A percentile compares a stretch with the other conserved stretches of the same genome.
These are phyloP conservation scores for Hyaloscypha hepaticicola DNA, from an alignment of 495 filamentous ascomycete genomes.

Conservation along the genomic window DNA sequence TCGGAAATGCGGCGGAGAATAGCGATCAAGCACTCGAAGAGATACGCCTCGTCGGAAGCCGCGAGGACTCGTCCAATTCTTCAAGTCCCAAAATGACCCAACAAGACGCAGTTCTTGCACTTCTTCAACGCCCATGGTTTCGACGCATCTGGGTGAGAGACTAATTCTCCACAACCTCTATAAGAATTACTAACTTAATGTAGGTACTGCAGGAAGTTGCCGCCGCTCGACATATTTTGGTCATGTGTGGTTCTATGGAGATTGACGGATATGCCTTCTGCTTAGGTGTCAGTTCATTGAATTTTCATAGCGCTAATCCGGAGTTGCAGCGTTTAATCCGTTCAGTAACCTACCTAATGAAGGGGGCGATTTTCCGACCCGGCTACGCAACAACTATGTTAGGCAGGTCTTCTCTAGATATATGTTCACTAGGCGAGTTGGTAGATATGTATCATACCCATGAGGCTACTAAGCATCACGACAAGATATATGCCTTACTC, in stretches of 20 bases:
- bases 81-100: slow-evolving; percentile 12
- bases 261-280: slow-evolving; percentile 32
- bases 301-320: slow-evolving; percentile 14
- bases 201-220: slow-evolving; percentile 39
- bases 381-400: slow-evolving; percentile 18
- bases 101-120: slow-evolving; percentile 20
- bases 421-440: slow-evolving; percentile 34
- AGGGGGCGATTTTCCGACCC: slow-evolving; percentile 31
- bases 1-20: slow-evolving; percentile 26
- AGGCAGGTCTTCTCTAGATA: slow-evolving; percentile 27
- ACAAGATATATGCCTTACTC: slow-evolving; percentile 42
- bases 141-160: slow-evolving; percentile 35
- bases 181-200: slow-evolving; percentile 18
- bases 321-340: slow-evolving; percentile 19
- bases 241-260: slow-evolving; percentile 33
- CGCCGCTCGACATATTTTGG: slow-evolving; percentile 30
- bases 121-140: slow-evolving; percentile 35
- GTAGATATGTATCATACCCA: slow-evolving; percentile 38
- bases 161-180: slow-evolving; percentile 5
- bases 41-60: slow-evolving; percentile 22
- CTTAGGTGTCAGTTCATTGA: slow-evolving; percentile 20
- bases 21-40: slow-evolving; percentile 28
- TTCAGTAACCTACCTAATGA: slow-evolving; percentile 34
- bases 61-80: slow-evolving; percentile 12
- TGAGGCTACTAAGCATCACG: slow-evolving; percentile 33